Conservation (phyloP, 2,329 filamentous ascomycete genomes). For the Colletotrichum sp. region DNA sequence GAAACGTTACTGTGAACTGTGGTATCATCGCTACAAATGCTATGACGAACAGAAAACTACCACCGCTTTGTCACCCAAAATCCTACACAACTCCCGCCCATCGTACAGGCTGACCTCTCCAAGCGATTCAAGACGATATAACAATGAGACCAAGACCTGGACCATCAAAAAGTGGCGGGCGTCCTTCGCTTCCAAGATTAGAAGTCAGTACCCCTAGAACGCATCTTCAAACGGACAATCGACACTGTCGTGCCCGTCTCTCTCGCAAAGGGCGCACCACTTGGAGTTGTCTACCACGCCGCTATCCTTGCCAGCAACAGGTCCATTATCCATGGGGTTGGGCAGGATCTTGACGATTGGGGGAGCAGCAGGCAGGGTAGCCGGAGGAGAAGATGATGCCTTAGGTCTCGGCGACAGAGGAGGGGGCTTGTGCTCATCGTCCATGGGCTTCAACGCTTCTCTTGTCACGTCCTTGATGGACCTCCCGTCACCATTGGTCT, state of each 20-base stretch:
- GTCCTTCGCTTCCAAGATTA: background rate
- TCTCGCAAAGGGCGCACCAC: conserved; percentile 97
- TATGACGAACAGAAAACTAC: conserved; percentile 20
- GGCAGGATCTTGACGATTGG: conserved; percentile 56
- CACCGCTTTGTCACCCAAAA: background rate
- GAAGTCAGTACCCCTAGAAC: conserved; percentile 47
- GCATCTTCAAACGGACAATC: conserved; percentile 92
- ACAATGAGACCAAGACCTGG: background rate
- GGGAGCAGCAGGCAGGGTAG: conserved; percentile 31
- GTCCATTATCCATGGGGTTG: conserved; percentile 68
- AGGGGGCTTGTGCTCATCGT: conserved; percentile 54
- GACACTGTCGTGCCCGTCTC: conserved; percentile 94
- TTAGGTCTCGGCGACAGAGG: conserved; percentile 60
- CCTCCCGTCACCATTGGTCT: conserved; percentile 32
- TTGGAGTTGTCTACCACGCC: conserved; percentile 82
- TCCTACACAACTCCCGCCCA: background rate
- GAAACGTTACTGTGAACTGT: conserved; percentile 7
- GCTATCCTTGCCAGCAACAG: conserved; percentile 79
- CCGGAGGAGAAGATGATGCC: conserved; percentile 27
- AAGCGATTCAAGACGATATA: background rate
- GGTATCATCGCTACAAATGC: conserved; percentile 23
- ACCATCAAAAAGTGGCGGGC: background rate
- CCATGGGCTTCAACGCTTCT: conserved; percentile 39
- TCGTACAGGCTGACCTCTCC: background rate
- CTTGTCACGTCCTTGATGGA: conserved; percentile 41